A percentile compares a stretch with the other conserved stretches of the same genome.
Evolutionary conservation across 225 moss, liverwort and hornwort genomes (phyloP).

Genomic region (Polytrichum formosum): DNA sequence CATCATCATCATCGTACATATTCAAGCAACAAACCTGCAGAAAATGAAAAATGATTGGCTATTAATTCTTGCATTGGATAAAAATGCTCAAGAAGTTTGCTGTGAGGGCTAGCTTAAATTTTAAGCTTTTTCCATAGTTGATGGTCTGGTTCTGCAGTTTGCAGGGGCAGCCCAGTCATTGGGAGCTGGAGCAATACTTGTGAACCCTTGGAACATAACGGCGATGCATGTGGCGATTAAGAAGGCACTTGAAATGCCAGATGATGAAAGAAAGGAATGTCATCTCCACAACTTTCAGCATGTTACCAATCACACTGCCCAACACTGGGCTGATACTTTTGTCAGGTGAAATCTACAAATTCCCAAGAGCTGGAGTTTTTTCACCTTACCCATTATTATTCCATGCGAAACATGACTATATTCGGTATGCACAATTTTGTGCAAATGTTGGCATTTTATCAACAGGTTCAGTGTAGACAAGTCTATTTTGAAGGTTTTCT

Average conservation of each 20-base stretch:
- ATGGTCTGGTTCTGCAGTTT: conserved; percentile 47
- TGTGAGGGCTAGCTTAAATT: too few relatives aligned
- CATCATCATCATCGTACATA: background rate
- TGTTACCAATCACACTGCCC: conserved; percentile 92
- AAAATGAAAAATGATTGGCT: too few relatives aligned
- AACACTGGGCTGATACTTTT: conserved; percentile 98
- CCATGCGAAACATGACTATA: conserved; percentile 12
- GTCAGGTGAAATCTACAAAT: conserved; percentile 49
- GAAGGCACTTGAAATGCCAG: conserved; percentile 78
- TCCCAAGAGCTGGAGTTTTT: background rate
- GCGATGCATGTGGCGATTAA: conserved; percentile 94
- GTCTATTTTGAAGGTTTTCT: background rate
- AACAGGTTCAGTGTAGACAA: too few relatives aligned
- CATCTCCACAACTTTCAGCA: conserved; percentile 92
- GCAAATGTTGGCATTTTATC: too few relatives aligned
- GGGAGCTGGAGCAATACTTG: conserved; percentile 95
- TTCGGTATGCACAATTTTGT: conserved; percentile 15
- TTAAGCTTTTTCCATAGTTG: background rate
- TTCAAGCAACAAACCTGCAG: too few relatives aligned
- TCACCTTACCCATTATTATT: conserved; percentile 17
- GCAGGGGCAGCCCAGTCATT: conserved; percentile 98
- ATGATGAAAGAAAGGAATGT: conserved; percentile 76
- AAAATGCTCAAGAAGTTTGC: too few relatives aligned
- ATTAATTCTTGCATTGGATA: too few relatives aligned
- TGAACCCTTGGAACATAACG: conserved; percentile 98